Percentiles rank a stretch among this genome's conserved stretches.
Conservation (phyloP, 2,329 filamentous ascomycete species). For the Sphaerostilbella broomeana region DNA sequence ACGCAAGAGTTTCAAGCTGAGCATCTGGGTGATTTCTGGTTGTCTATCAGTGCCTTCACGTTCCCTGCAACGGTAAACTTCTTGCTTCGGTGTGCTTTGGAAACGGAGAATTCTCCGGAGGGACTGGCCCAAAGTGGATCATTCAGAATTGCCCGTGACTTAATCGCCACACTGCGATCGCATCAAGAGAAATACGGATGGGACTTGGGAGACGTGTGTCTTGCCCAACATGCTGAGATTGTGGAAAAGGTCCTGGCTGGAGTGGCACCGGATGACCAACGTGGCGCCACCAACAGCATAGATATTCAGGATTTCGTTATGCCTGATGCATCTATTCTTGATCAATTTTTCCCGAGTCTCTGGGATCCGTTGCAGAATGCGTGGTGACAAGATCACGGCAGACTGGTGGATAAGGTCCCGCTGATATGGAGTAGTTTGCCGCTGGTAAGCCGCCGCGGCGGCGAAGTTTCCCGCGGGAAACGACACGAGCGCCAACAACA, state of each 20-base stretch:
- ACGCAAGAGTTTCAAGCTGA: constrained; percentile 37
- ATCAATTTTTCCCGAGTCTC: constrained; percentile 29
- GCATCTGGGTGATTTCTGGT: constrained; percentile 44
- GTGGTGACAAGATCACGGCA: constrained; percentile 18
- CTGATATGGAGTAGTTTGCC: constrained; percentile 9
- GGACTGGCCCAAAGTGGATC: constrained; percentile 32
- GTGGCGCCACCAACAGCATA: constrained; percentile 14
- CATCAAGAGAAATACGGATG: constrained; percentile 36
- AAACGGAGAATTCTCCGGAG: constrained; percentile 32
- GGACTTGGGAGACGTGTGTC: constrained; percentile 46
- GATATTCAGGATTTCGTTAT: constrained; percentile 24
- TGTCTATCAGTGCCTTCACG: constrained; percentile 40
- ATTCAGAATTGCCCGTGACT: constrained; percentile 36
- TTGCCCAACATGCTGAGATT: constrained; percentile 41
- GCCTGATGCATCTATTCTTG: constrained; percentile 28
- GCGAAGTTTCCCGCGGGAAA: constrained; percentile 9
- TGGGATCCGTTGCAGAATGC: constrained; percentile 32
- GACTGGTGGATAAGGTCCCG: not conserved
- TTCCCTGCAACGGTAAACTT: constrained; percentile 46
- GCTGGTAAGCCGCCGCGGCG: constrained; percentile 14
- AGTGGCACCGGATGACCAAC: constrained; percentile 19
- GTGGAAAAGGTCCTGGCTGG: constrained; percentile 37
- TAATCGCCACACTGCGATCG: constrained; percentile 32
- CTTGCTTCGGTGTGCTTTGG: constrained; percentile 41
- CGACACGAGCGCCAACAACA: constrained; percentile 3